Evolutionary conservation across 257 asterid genomes (phyloP).

Genomic region (Gentiana macrophylla): DNA sequence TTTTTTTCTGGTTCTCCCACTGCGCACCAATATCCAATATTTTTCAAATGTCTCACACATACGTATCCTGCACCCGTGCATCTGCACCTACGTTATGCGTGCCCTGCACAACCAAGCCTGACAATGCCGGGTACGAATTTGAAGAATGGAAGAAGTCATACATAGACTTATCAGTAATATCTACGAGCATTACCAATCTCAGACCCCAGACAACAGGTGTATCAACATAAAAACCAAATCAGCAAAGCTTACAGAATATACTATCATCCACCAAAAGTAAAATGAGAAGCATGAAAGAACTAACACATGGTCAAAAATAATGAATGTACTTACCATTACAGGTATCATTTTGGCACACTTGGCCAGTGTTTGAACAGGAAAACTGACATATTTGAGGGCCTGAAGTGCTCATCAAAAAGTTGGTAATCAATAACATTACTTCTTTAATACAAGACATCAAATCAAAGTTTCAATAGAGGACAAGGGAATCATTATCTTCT

Average conservation of each 20-base stretch:
- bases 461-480: neutral
- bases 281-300: neutral
- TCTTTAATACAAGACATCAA: neutral
- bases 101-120: no score
- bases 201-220: neutral
- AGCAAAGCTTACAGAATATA: neutral
- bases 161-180: neutral
- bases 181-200: neutral
- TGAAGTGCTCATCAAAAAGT: constrained; percentile 25
- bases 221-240: neutral
- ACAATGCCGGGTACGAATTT: neutral
- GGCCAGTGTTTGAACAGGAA: constrained; percentile 94
- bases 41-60: no score
- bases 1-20: no score
- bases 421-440: neutral
- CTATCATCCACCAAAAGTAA: neutral
- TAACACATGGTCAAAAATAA: constrained; percentile 5
- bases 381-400: constrained; percentile 99
- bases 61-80: no score
- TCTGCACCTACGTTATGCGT: no score
- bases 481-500: neutral
- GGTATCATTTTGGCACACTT: constrained; percentile 99
- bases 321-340: constrained; percentile 72
- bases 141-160: no score
- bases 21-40: no score